These are phyloP conservation scores for Xylariaceae sp. DNA, from an alignment of 2,329 filamentous ascomycete species.

Conservation along the genomic window DNA sequence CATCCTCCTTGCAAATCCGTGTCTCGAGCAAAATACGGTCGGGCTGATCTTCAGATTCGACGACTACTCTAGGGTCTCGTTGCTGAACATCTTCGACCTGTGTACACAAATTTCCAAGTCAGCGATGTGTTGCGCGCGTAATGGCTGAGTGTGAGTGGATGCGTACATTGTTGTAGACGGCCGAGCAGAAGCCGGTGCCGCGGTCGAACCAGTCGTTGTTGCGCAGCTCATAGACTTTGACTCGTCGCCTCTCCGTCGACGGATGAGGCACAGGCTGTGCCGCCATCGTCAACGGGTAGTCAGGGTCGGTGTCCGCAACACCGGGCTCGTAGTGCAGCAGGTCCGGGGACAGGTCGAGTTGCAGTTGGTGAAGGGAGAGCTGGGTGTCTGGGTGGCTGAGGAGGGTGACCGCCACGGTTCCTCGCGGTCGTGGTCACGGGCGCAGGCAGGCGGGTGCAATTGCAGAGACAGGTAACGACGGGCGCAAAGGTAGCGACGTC, in stretches of 20 bases:
- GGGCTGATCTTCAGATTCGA: conserved; percentile 91
- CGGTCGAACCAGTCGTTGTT: conserved; percentile 99
- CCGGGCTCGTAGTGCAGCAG: conserved; percentile 50
- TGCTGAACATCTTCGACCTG: conserved; percentile 57
- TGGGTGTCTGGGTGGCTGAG: conserved; percentile 53
- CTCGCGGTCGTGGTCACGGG: conserved; percentile 32
- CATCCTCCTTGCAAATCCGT: conserved; percentile 87
- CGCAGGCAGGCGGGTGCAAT: conserved; percentile 30
- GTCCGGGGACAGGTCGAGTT: conserved; percentile 55
- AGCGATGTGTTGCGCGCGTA: conserved; percentile 10
- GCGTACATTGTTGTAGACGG: conserved; percentile 70
- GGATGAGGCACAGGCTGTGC: conserved; percentile 69
- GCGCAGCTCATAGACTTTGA: conserved; percentile 98
- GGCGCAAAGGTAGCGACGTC: background rate
- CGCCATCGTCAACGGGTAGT: conserved; percentile 63
- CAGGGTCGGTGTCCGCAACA: conserved; percentile 52
- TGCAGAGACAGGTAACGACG: background rate
- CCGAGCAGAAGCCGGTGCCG: conserved; percentile 92
- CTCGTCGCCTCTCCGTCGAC: conserved; percentile 68
- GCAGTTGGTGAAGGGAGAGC: conserved; percentile 56
- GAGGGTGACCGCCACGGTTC: conserved; percentile 55
- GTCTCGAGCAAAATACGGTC: conserved; percentile 82
- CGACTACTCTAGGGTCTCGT: conserved; percentile 83
- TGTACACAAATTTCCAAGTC: conserved; percentile 10
- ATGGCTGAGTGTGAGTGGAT: conserved; percentile 8